Evolutionary conservation across 2,329 filamentous ascomycete species (phyloP).

Genomic region (Paracoccidioides lutzii): DNA sequence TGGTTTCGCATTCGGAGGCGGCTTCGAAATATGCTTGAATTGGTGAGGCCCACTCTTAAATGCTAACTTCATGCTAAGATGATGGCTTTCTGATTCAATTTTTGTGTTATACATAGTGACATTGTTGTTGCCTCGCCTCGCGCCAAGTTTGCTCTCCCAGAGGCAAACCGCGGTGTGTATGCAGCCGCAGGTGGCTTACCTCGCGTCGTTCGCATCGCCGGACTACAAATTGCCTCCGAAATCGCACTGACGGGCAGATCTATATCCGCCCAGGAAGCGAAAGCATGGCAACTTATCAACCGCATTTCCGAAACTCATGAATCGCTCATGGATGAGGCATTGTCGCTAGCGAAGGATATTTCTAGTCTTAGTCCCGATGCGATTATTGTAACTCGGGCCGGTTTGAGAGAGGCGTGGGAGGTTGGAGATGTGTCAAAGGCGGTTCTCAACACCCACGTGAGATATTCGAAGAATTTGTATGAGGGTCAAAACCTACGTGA

Average conservation of each 20-base stretch:
- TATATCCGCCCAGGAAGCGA: conserved; percentile 47
- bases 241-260: conserved; percentile 54
- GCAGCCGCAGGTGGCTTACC: conserved; percentile 59
- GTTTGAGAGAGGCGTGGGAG: conserved; percentile 58
- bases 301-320: conserved; percentile 52
- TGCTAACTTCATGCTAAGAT: background rate
- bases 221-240: conserved; percentile 56
- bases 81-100: background rate
- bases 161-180: conserved; percentile 57
- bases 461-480: conserved; percentile 70
- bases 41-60: conserved; percentile 35
- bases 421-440: conserved; percentile 48
- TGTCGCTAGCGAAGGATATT: conserved; percentile 48
- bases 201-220: conserved; percentile 53
- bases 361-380: conserved; percentile 56
- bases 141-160: conserved; percentile 56
- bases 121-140: conserved; percentile 48
- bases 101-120: conserved; percentile 37
- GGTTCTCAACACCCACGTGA: conserved; percentile 71
- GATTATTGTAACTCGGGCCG: conserved; percentile 57
- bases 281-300: conserved; percentile 54
- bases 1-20: conserved; percentile 61
- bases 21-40: conserved; percentile 85
- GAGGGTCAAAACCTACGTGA: conserved; percentile 70
- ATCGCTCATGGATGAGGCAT: conserved; percentile 61